Evolutionary conservation across 2,329 filamentous ascomycete species (phyloP).

Genomic region (Bipolaris bicolor): DNA sequence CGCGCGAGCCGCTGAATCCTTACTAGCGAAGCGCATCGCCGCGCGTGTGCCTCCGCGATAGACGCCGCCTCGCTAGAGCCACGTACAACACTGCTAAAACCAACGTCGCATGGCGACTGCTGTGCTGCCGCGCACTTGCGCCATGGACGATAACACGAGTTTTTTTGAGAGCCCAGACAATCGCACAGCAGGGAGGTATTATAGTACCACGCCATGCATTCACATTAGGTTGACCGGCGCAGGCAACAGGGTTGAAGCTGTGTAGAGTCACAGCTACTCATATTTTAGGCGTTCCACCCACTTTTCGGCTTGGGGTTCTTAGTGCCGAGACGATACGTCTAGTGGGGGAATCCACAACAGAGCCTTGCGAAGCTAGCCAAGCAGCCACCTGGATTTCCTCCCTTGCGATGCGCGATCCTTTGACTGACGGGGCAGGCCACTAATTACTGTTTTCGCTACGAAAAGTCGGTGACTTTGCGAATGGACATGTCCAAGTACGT

Average conservation of each 20-base stretch:
- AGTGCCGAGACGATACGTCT: constrained; percentile 5
- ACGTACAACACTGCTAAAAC: constrained; percentile 24
- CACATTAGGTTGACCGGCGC: not conserved
- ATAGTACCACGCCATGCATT: not conserved
- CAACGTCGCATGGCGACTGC: constrained; percentile 17
- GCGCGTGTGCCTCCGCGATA: constrained; percentile 17
- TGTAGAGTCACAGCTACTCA: not conserved
- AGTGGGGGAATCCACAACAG: not conserved
- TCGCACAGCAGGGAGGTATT: not conserved
- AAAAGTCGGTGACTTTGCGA: not conserved
- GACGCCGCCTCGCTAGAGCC: constrained; percentile 24
- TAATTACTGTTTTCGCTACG: not conserved
- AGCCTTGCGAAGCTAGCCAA: constrained; percentile 8
- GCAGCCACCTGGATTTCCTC: not conserved
- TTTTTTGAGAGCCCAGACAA: not conserved
- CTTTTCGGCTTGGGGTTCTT: not conserved
- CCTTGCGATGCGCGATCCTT: not conserved
- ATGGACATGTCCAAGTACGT: no score
- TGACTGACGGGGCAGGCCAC: not conserved
- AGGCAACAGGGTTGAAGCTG: not conserved
- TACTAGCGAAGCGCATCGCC: constrained; percentile 15
- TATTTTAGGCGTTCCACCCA: constrained; percentile 5
- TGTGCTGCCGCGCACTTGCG: not conserved
- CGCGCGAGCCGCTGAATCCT: constrained; percentile 17
- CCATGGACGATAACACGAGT: not conserved